These are phyloP conservation scores for Kalanchoe fedtschenkoi DNA, from an alignment of 164 flowering plant species.

Conservation along the genomic window DNA sequence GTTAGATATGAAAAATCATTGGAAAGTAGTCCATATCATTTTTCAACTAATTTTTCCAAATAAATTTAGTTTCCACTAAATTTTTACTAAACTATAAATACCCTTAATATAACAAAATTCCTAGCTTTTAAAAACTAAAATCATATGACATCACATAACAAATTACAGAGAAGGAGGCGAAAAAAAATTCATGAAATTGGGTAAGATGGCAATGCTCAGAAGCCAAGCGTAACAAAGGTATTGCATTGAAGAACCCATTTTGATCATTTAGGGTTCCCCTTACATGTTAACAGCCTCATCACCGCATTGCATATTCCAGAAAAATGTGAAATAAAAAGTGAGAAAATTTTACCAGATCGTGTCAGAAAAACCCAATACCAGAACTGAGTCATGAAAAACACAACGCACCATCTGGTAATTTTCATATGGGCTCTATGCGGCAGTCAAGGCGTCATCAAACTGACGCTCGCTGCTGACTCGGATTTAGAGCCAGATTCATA, in stretches of 20 bases:
- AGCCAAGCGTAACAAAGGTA: slow-evolving; percentile 5
- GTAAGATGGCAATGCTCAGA: slow-evolving; percentile 4
- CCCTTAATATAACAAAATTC: too few species aligned
- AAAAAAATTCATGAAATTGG: too few species aligned
- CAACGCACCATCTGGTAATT: not conserved
- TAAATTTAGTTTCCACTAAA: too few species aligned
- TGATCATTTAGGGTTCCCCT: slow-evolving; percentile 1
- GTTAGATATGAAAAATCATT: too few species aligned
- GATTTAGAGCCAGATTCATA: slow-evolving; percentile 6
- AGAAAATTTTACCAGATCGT: not conserved
- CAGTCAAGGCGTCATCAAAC: slow-evolving; percentile 4
- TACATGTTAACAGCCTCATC: slow-evolving; percentile 3
- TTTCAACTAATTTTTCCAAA: too few species aligned
- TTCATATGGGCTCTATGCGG: slow-evolving; percentile 1
- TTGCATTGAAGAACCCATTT: slow-evolving; percentile 1
- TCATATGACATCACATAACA: too few species aligned
- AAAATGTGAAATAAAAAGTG: not conserved
- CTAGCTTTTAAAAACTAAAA: too few species aligned
- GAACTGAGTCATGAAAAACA: not conserved
- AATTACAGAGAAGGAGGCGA: too few species aligned
- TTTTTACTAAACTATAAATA: too few species aligned
- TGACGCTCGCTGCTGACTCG: slow-evolving; percentile 6
- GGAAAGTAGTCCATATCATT: too few species aligned
- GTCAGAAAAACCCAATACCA: not conserved
- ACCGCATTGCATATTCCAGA: not conserved